Evolutionary conservation across 495 filamentous ascomycete species (phyloP), one percentile per base, ranked within the genome.

Genomic region (Tricharina praecox): DNA sequence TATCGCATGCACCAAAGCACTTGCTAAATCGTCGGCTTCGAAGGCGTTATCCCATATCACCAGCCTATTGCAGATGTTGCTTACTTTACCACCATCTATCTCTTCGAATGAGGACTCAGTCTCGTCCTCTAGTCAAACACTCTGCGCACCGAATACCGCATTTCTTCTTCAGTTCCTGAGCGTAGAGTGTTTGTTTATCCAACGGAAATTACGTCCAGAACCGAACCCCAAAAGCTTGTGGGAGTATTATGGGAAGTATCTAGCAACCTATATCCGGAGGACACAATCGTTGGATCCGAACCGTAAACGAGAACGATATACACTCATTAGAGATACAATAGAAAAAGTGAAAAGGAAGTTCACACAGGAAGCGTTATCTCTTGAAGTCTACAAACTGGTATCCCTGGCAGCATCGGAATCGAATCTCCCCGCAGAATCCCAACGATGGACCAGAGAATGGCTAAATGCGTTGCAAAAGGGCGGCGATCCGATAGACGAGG

Each of bases 371-470:
- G 37, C 50, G 9, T 28, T 53, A 13, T 49, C 56, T 9, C 32
- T 58, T 9, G 56, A 59, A 28, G 19, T 59, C 23, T 33, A 47
- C 41, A 59, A 42, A 28, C 42, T 49, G 5, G 46, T 59, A 9
- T 56, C 55, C n/a, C 43, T 33, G 4, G 42, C 47, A 19, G 52
- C 55, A 20, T 58, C 56, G 15, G 55, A 59, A 20, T 51, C 56
- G 7, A 56, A 50, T 11, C 15, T 59, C 15, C 16, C 52, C 25
- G 50, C 49, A 4, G 55, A 59, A 47, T 46, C 48, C 10, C 39
- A 59, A 23, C 36, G 26, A 36, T 59, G 36, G 23, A 59, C 56
- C 0, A 42, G 53, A 25, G 48, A 54, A 47, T 59, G 56, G 51
- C 51, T 55, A 36, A 45, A 48, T 40, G 51, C 47, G 30, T 39